Percentiles rank a stretch among this genome's conserved stretches.
These are phyloP conservation scores for Talaromyces atroroseus DNA, from an alignment of 2,329 filamentous ascomycete genomes.

Conservation along the genomic window DNA sequence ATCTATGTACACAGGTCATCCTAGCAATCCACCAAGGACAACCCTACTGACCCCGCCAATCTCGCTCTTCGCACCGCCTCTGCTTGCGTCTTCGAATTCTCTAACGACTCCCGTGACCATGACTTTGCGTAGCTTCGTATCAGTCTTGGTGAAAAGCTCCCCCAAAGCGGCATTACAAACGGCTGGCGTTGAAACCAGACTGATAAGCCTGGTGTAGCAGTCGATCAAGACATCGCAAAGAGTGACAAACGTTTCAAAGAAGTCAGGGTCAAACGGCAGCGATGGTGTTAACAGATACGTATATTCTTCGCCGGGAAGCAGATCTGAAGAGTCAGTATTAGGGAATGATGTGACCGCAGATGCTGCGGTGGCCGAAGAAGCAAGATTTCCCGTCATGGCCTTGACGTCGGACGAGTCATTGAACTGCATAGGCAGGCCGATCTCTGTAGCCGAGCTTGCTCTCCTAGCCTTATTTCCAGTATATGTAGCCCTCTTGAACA, in stretches of 20 bases:
- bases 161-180: conserved; percentile 65
- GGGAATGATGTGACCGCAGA: conserved; percentile 37
- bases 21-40: conserved; percentile 79
- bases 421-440: conserved; percentile 50
- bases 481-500: conserved; percentile 65
- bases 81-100: conserved; percentile 86
- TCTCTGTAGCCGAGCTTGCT: conserved; percentile 56
- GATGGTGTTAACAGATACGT: conserved; percentile 82
- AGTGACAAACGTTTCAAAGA: conserved; percentile 92
- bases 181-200: conserved; percentile 67
- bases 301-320: conserved; percentile 80
- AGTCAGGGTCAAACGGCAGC: conserved; percentile 93
- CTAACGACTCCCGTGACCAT: conserved; percentile 80
- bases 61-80: conserved; percentile 70
- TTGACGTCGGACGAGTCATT: conserved; percentile 46
- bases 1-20: conserved; percentile 20
- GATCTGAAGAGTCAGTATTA: conserved; percentile 51
- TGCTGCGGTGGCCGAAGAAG: conserved; percentile 32
- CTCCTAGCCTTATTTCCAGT: conserved; percentile 54
- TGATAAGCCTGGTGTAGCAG: conserved; percentile 74
- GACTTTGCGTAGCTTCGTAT: conserved; percentile 78
- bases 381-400: conserved; percentile 35
- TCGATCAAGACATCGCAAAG: conserved; percentile 94
- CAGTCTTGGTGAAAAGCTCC: conserved; percentile 85
- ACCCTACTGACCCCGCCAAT: conserved; percentile 81